Percentiles rank a stretch among this genome's conserved stretches.
Evolutionary conservation across 1,284 basidiomycete genomes (phyloP).

Genomic region (Phenoliferia sp.): DNA sequence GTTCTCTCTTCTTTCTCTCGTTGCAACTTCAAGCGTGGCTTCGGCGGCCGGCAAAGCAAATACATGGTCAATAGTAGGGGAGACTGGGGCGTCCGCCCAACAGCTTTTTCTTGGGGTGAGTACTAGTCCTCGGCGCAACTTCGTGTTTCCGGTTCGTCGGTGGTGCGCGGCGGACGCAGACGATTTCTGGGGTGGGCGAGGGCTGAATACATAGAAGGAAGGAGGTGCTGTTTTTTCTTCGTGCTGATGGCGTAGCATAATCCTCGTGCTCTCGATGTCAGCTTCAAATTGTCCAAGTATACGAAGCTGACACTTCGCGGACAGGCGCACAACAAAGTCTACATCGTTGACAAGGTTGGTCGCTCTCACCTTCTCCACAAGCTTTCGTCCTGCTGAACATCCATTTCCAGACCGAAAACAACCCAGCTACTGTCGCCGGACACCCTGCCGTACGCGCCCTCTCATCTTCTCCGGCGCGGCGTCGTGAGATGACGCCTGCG

Average conservation of each 20-base stretch:
- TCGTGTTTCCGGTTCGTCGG: slow-evolving; percentile 49
- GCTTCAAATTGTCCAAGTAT: no score
- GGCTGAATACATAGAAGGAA: no score
- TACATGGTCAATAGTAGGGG: slow-evolving; percentile 29
- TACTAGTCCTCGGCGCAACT: slow-evolving; percentile 45
- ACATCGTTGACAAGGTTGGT: slow-evolving; percentile 45
- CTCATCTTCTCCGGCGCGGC: no score
- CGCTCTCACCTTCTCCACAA: slow-evolving; percentile 34
- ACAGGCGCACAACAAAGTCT: slow-evolving; percentile 30
- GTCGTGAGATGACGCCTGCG: no score
- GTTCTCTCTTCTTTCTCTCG: no score
- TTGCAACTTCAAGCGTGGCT: no score
- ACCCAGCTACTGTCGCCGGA: slow-evolving; percentile 52
- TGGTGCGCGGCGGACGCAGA: no score
- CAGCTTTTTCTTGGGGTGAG: slow-evolving; percentile 32
- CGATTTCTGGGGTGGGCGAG: no score
- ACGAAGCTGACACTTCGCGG: no score
- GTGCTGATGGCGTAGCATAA: no score
- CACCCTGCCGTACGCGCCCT: slow-evolving; percentile 36
- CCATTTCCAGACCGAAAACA: not conserved
- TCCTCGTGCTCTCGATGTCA: no score
- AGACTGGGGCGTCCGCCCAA: slow-evolving; percentile 26
- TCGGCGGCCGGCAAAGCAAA: slow-evolving; percentile 13
- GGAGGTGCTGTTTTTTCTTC: no score
- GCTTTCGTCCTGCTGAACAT: not conserved